Base-by-base conservation (phyloP, 805 yeast species). In the Kluyveromyces aestuarii region DNA sequence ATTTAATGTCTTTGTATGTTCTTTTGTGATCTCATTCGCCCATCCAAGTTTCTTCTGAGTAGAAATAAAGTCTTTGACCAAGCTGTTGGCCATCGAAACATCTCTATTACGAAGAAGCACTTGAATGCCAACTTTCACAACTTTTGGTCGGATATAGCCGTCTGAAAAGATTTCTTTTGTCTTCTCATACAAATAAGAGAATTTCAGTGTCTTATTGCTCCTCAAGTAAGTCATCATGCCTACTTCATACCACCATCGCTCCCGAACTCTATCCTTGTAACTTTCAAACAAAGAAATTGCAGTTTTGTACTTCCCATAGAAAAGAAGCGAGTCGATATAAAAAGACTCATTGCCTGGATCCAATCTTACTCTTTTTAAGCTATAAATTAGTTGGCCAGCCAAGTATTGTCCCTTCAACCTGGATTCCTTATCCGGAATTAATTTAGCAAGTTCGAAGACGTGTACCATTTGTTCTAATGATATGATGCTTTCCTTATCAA, bases 191-290 rank as follows among this genome's bases (percentile, higher is more conserved):
- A 70, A 41, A 2, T 53, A 53, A 40, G 72, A 72, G 21, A 78
- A 77, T n/a, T 56, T 55, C 5, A 52, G 60, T 6, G 71, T 47
- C 33, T 67, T 58, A 14, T 62, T 62, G n/a, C 58, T 55, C 8
- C 65, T 60, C 35, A 77, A 51, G 42, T 69, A 64, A 6, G 74
- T 63, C 49, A 65, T 66, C 48, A 72, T 62, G n/a, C 80, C 77
- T 21, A 72, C 49, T 45, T 77, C 82, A 50, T 64, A 62, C 82
- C 82, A 78, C 70, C 79, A 78, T 47, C 79, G 59, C 50, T 75
- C 71, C 30, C 72, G 69, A 6, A 65, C 57, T 33, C 70, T 70
- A 2, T 52, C 59, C 43, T 62, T 57, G 47, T 72, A 62, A 1
- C 71, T 57, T 16, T 59, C 52, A 52, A 71, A 72, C 17, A 77